Evolutionary conservation across 1,284 basidiomycete species (phyloP), one percentile per base, ranked within the genome.

Genomic region (Heimioporus punctisporus): DNA sequence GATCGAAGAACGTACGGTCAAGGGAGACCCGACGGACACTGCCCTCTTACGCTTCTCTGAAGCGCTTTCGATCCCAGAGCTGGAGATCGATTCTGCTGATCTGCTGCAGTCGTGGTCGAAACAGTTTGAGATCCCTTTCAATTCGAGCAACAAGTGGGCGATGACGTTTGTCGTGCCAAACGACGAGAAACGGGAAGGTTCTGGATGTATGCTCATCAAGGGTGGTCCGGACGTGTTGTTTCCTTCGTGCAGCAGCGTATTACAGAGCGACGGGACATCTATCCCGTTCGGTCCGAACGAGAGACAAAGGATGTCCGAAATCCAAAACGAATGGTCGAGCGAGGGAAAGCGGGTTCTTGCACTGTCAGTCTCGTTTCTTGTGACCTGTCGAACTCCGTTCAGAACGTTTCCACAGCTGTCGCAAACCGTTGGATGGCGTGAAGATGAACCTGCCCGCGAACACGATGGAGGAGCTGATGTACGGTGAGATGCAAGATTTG

Each of bases 211-310:
- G 50, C 68, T 82, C 51, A 71, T 77, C 64, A 85, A 86, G 65
- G 84, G 84, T 31, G 84, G 82, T 1, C 84, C 84, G 0, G 84
- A 86, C 53, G 74, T 85, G 17, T 74, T 86, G n/a, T 73, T 86
- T 51, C 72, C 72, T 11, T 75, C 77, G 24, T 84, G 82, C 59
- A 64, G 66, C 10, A 61, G 57, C 25, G 69, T 76, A 56, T 71
- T 78, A 58, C 71, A 72, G 14, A 60, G 72, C 0, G 76, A 80
- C 42, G 74, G 76, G 8, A 56, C 65, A 1, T 57, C 71, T 3
- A 31, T 73, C 0, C 70, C 73, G 0, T 73, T 85, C 39, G 69
- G 69, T 9, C 57, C 64, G 1, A 53, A 54, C 3, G 55, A 64
- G 42, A 62, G 63, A 26, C 57, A 65, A 4, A 61, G 65, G 19